phyloP scores from a whole-genome alignment of 108 stramenopile species.

The Tribonema minus region DNA sequence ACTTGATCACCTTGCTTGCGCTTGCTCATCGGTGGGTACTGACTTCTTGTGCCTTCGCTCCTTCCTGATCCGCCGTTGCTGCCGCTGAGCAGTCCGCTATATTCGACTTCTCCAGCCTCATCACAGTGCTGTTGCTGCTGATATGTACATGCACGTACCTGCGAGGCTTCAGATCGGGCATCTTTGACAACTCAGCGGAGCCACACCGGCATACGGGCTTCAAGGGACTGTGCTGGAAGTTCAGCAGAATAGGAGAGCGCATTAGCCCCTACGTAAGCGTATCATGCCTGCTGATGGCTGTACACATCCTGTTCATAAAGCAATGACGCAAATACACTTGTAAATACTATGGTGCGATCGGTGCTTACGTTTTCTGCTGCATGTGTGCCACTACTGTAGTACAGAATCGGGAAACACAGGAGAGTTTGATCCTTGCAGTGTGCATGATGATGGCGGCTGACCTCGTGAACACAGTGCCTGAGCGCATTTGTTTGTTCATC shows the following conservation, averaged over 20 bases:
- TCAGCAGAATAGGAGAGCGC: conserved; percentile 54
- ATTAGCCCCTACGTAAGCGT: conserved; percentile 50
- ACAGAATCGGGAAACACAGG: too few species aligned
- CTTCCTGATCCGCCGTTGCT: too few species aligned
- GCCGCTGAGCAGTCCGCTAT: conserved; percentile 67
- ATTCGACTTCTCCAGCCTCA: conserved; percentile 84
- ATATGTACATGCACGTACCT: conserved; percentile 89
- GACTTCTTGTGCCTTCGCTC: too few species aligned
- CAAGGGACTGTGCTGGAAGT: conserved; percentile 52
- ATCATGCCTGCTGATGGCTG: conserved; percentile 51
- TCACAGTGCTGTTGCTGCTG: conserved; percentile 78
- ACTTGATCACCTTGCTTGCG: too few species aligned
- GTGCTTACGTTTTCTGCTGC: too few species aligned
- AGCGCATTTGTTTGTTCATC: too few species aligned
- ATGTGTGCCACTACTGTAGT: too few species aligned
- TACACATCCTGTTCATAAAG: conserved; percentile 49
- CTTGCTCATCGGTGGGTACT: too few species aligned
- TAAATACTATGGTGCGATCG: too few species aligned
- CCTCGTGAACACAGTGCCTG: too few species aligned
- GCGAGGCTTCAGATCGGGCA: conserved; percentile 73
- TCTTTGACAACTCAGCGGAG: conserved; percentile 62
- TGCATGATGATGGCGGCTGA: too few species aligned
- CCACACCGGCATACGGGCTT: background rate
- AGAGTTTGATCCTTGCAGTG: too few species aligned
- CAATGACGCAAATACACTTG: background rate